A percentile compares a stretch with the other conserved stretches of the same genome.
Conservation (phyloP, 164 flowering plant species). For the Dillenia suffruticosa region DNA sequence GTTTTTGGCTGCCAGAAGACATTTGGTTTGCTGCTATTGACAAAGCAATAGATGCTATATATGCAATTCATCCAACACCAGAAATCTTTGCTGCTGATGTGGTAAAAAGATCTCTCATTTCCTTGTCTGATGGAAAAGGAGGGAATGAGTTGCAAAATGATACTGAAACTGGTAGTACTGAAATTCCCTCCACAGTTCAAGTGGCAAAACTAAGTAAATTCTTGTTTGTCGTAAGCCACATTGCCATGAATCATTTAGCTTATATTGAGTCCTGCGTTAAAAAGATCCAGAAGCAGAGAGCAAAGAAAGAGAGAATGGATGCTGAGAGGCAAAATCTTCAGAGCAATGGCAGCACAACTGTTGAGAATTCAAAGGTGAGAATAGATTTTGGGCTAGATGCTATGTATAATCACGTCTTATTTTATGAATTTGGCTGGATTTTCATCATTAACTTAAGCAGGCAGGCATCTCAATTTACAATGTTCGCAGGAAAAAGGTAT, state of each 20-base stretch:
- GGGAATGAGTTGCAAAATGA: conserved; percentile 36
- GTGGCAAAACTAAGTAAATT: conserved; percentile 72
- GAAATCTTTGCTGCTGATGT: conserved; percentile 71
- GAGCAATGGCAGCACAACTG: conserved; percentile 8
- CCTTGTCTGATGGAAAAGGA: conserved; percentile 47
- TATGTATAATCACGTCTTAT: not conserved
- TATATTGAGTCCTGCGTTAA: conserved; percentile 80
- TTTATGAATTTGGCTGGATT: not conserved
- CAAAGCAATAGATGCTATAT: conserved; percentile 75
- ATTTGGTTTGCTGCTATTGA: conserved; percentile 95
- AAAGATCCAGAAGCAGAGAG: conserved; percentile 78
- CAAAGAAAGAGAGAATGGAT: conserved; percentile 35
- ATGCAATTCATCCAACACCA: conserved; percentile 82
- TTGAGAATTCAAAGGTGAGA: conserved; percentile 42
- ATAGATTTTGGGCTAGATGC: conserved; percentile 1
- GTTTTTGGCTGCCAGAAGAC: conserved; percentile 68
- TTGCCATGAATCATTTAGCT: conserved; percentile 83
- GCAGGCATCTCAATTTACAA: not conserved
- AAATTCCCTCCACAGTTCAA: conserved; percentile 43
- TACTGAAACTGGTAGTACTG: conserved; percentile 17
- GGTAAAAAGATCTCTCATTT: conserved; percentile 56
- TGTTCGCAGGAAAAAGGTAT: conserved; percentile 64
- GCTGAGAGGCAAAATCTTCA: conserved; percentile 26
- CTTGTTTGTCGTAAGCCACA: conserved; percentile 73
- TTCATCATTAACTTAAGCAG: no score